A percentile compares a stretch with the other conserved stretches of the same genome.
These are phyloP conservation scores for Monoraphidium neglectum DNA, from an alignment of 139 green algal genomes.

Conservation along the genomic window DNA sequence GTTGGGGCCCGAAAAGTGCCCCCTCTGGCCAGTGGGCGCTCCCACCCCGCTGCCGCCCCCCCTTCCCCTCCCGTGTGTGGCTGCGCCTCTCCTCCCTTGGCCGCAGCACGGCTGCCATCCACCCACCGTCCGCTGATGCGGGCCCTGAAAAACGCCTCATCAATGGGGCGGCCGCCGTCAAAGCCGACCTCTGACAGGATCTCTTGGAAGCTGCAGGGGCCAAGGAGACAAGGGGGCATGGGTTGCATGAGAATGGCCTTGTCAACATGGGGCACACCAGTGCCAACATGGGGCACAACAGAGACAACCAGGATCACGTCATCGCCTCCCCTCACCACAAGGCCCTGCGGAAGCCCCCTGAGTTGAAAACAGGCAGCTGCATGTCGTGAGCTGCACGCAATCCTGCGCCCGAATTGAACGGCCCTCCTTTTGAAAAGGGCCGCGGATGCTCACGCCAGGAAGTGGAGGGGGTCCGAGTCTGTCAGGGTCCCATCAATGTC, in stretches of 20 bases:
- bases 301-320: neutral
- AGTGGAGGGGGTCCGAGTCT: conserved; percentile 72
- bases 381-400: neutral
- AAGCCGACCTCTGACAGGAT: conserved; percentile 59
- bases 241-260: neutral
- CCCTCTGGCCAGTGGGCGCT: too few relatives aligned
- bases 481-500: conserved; percentile 72
- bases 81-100: too few relatives aligned
- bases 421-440: neutral
- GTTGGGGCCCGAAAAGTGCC: too few relatives aligned
- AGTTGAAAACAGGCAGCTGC: too few relatives aligned
- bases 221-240: neutral
- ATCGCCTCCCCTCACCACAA: neutral
- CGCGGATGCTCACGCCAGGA: conserved; percentile 47
- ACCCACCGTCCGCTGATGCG: conserved; percentile 38
- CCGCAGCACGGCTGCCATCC: neutral
- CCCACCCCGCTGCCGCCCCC: neutral
- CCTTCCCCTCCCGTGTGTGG: neutral
- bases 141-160: conserved; percentile 32
- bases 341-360: neutral
- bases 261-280: neutral
- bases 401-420: neutral
- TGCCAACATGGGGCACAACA: neutral
- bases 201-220: conserved; percentile 55
- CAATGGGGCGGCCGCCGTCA: conserved; percentile 60